Evolutionary conservation across 2,329 filamentous ascomycete species (phyloP).

Genomic region (Diaporthe eres): DNA sequence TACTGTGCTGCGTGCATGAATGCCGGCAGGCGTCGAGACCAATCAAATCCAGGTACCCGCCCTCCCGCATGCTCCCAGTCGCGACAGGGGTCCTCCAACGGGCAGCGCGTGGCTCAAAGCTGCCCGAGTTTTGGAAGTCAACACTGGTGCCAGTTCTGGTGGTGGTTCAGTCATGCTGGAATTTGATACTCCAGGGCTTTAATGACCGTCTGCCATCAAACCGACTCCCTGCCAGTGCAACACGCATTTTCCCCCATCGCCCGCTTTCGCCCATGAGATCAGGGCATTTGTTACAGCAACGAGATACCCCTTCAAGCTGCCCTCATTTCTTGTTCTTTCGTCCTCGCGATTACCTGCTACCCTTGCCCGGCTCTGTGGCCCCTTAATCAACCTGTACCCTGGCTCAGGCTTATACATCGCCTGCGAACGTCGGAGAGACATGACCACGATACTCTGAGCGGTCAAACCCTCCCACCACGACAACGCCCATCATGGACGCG

Average conservation of each 20-base stretch:
- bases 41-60: conserved; percentile 32
- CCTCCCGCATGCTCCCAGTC: conserved; percentile 35
- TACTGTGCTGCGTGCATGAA: conserved; percentile 11
- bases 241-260: conserved; percentile 25
- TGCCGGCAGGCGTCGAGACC: conserved; percentile 11
- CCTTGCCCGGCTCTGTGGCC: conserved; percentile 20
- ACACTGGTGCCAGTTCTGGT: conserved; percentile 32
- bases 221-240: conserved; percentile 23
- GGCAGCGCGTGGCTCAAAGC: conserved; percentile 32
- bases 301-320: conserved; percentile 37
- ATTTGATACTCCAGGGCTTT: conserved; percentile 23
- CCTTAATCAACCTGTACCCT: conserved; percentile 35
- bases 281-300: conserved; percentile 37
- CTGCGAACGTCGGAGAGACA: conserved; percentile 34
- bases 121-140: conserved; percentile 39
- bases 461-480: conserved; percentile 29
- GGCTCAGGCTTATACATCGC: conserved; percentile 21
- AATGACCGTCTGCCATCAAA: conserved; percentile 19
- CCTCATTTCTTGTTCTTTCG: conserved; percentile 40
- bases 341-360: conserved; percentile 23
- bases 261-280: conserved; percentile 21
- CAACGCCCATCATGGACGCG: conserved; percentile 63
- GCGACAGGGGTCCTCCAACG: conserved; percentile 43
- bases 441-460: conserved; percentile 39
- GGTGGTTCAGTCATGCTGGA: conserved; percentile 34